A percentile compares a stretch with the other conserved stretches of the same genome.
These are phyloP conservation scores for Sporisorium graminicola DNA, from an alignment of 1,284 basidiomycete species.

Conservation along the genomic window DNA sequence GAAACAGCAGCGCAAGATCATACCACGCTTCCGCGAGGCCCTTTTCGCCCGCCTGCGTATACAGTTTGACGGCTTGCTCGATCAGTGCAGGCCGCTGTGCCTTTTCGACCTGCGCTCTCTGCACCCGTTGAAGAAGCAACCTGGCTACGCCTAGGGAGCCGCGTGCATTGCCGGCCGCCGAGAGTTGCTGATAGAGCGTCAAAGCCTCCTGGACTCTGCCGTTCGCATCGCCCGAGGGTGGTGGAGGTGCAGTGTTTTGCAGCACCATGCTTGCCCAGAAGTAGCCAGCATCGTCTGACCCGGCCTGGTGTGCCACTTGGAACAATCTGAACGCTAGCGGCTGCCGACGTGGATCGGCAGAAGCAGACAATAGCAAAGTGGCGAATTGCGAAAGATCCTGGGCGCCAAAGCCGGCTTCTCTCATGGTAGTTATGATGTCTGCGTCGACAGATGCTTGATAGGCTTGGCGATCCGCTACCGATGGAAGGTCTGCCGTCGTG, in stretches of 20 bases:
- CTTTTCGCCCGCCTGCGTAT: conserved; percentile 51
- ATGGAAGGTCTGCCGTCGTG: conserved; percentile 28
- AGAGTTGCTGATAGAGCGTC: conserved; percentile 48
- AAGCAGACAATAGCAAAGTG: conserved; percentile 29
- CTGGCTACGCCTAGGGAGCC: conserved; percentile 54
- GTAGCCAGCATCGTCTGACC: conserved; percentile 57
- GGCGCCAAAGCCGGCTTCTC: conserved; percentile 12
- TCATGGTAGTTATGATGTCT: conserved; percentile 17
- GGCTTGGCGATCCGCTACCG: conserved; percentile 20
- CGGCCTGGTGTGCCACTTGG: conserved; percentile 38
- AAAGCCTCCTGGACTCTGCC: conserved; percentile 42
- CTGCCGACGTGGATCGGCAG: conserved; percentile 45
- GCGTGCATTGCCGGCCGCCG: conserved; percentile 50
- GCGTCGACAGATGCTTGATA: conserved; percentile 35
- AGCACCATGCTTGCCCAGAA: conserved; percentile 63
- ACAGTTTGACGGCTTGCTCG: conserved; percentile 42
- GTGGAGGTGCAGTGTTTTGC: conserved; percentile 43
- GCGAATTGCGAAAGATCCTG: conserved; percentile 34
- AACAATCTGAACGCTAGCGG: conserved; percentile 49
- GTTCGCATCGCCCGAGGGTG: conserved; percentile 23
- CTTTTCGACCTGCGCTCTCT: conserved; percentile 30
- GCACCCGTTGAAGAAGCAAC: conserved; percentile 47
- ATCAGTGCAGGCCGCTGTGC: conserved; percentile 31
- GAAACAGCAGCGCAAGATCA: conserved; percentile 53
- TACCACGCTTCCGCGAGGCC: conserved; percentile 63